Conservation (phyloP, 1,284 basidiomycete genomes). For the Cryptococcus neoformans region DNA sequence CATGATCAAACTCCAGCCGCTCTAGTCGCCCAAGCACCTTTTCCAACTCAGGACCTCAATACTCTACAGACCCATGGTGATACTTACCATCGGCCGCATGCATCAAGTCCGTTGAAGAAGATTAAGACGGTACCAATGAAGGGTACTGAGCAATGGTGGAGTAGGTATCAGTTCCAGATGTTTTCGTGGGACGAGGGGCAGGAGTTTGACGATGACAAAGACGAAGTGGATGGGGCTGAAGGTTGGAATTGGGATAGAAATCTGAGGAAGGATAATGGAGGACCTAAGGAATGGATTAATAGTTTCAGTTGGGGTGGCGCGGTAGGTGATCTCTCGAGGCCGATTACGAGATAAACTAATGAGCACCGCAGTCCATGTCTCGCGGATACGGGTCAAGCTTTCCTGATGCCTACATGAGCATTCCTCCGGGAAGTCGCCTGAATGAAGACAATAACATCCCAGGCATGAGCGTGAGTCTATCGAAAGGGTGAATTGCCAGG, state of each 20-base stretch:
- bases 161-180: constrained; percentile 1
- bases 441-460: background rate
- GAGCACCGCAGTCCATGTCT: background rate
- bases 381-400: too few species aligned
- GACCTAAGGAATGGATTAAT: background rate
- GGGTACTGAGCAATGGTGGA: background rate
- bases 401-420: background rate
- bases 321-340: background rate
- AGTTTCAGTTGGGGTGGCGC: background rate
- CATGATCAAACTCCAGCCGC: too few species aligned
- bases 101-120: background rate
- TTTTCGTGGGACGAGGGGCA: constrained; percentile 1
- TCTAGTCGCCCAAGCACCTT: background rate
- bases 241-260: background rate
- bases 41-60: background rate
- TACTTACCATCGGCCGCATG: too few species aligned
- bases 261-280: background rate
- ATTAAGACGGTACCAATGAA: background rate
- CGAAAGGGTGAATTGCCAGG: background rate
- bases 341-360: background rate
- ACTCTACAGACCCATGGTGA: too few species aligned
- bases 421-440: background rate
- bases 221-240: background rate
- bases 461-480: background rate
- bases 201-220: background rate